Conservation (phyloP, 495 filamentous ascomycete species). For the Annulohypoxylon bovei region DNA sequence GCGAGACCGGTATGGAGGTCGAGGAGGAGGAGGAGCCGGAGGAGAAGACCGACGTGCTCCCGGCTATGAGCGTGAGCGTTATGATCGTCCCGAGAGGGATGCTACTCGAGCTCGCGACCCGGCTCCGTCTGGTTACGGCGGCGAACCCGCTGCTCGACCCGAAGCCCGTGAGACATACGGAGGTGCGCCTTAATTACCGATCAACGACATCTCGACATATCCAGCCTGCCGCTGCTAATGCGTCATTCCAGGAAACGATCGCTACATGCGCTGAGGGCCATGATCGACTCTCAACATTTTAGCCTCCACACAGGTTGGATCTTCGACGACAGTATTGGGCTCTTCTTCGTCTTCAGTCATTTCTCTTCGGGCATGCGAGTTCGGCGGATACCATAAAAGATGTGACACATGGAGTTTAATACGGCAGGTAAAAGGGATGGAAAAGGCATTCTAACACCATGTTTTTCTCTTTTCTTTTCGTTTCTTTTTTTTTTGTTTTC, state of each 20-base stretch:
- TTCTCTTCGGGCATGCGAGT: conserved; percentile 43
- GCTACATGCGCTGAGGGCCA: conserved; percentile 26
- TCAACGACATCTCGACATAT: conserved; percentile 18
- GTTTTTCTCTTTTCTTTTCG: conserved; percentile 34
- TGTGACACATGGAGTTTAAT: conserved; percentile 47
- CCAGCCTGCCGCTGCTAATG: conserved; percentile 32
- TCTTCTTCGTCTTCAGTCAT: conserved; percentile 37
- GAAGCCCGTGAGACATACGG: conserved; percentile 70
- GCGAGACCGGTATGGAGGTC: conserved; percentile 52
- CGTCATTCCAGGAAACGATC: conserved; percentile 40
- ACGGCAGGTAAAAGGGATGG: conserved; percentile 52
- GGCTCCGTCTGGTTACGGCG: conserved; percentile 62
- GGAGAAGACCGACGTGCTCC: conserved; percentile 62
- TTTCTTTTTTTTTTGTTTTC: conserved; percentile 24
- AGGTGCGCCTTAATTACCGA: conserved; percentile 48
- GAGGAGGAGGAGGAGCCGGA: conserved; percentile 47
- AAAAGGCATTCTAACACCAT: conserved; percentile 46
- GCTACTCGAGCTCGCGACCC: conserved; percentile 60
- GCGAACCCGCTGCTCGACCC: conserved; percentile 68
- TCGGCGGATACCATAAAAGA: conserved; percentile 45
- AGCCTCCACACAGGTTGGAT: conserved; percentile 19
- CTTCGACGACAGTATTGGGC: conserved; percentile 23
- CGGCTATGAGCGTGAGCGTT: conserved; percentile 64
- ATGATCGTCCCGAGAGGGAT: conserved; percentile 62
- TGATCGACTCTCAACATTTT: conserved; percentile 14